A percentile compares a stretch with the other conserved stretches of the same genome.
phyloP scores from a whole-genome alignment of 306 rosid genomes.

The Trifolium repens region DNA sequence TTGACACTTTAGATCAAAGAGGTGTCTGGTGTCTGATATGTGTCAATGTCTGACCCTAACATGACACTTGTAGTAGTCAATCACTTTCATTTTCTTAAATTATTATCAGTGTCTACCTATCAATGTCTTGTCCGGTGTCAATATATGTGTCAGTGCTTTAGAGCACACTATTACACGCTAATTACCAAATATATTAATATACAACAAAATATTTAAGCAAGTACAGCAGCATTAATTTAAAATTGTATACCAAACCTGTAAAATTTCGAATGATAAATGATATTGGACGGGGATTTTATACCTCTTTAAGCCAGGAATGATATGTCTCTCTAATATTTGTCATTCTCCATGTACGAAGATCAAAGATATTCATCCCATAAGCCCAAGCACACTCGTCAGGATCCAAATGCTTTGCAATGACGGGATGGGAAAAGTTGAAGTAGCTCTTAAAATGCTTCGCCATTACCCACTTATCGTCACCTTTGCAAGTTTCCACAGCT shows the following conservation, averaged over 20 bases:
- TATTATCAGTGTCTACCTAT: neutral
- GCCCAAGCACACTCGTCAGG: slow-evolving; percentile 99
- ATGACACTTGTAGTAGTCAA: neutral
- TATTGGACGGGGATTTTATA: slow-evolving; percentile 41
- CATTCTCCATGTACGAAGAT: slow-evolving; percentile 81
- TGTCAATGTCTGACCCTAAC: neutral
- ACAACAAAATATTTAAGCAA: neutral
- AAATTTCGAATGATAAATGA: slow-evolving; percentile 1
- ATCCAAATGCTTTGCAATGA: slow-evolving; percentile 65
- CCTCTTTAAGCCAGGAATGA: slow-evolving; percentile 96
- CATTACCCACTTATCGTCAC: slow-evolving; percentile 98
- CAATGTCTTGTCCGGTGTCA: neutral
- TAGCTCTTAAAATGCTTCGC: slow-evolving; percentile 89
- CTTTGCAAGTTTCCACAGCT: slow-evolving; percentile 98
- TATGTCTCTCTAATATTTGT: slow-evolving; percentile 81
- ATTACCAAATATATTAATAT: neutral
- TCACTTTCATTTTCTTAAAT: neutral
- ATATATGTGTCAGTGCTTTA: neutral
- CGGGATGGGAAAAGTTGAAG: slow-evolving; percentile 96
- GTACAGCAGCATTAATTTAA: slow-evolving; percentile 13
- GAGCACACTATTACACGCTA: slow-evolving; percentile 6
- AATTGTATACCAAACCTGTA: neutral
- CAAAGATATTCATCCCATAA: slow-evolving; percentile 95
- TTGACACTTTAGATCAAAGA: neutral
- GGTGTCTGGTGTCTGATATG: neutral